A percentile compares a stretch with the other conserved stretches of the same genome.
phyloP scores from a whole-genome alignment of 331 rosid genomes.

The Rhamnella rubrinervis region DNA sequence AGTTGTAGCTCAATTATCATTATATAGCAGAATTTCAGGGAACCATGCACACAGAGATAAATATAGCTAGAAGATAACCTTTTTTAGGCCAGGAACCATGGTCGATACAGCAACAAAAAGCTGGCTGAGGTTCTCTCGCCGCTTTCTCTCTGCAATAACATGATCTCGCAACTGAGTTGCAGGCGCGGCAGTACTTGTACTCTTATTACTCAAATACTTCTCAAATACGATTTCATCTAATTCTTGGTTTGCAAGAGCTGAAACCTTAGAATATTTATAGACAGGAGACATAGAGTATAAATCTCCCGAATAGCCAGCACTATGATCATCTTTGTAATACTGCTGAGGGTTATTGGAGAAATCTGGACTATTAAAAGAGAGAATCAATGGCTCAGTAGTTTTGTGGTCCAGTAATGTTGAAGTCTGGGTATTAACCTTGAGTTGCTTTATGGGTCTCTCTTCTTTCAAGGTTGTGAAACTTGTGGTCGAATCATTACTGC shows the following conservation, averaged over 20 bases:
- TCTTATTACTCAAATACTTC: neutral
- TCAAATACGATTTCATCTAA: neutral
- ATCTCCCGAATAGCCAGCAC: too few species aligned
- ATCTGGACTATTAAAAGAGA: too few species aligned
- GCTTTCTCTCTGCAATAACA: constrained; percentile 19
- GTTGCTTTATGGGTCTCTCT: neutral
- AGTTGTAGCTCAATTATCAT: too few species aligned
- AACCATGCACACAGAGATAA: neutral
- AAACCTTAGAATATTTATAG: neutral
- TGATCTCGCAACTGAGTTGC: constrained; percentile 8
- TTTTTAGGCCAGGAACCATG: constrained; percentile 12
- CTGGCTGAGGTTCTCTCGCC: constrained; percentile 18
- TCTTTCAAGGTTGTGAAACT: neutral
- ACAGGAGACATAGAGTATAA: too few species aligned
- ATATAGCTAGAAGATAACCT: neutral
- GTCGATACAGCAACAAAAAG: constrained; percentile 14
- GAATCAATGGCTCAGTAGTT: too few species aligned
- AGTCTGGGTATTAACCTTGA: too few species aligned
- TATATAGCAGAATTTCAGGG: too few species aligned
- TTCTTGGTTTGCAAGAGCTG: neutral
- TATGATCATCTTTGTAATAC: too few species aligned
- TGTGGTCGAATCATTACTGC: neutral
- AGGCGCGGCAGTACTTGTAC: neutral
- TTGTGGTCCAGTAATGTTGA: too few species aligned
- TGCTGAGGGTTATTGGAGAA: too few species aligned